phyloP scores from a whole-genome alignment of 2,329 filamentous ascomycete genomes.

The Calonectria hawksworthii region DNA sequence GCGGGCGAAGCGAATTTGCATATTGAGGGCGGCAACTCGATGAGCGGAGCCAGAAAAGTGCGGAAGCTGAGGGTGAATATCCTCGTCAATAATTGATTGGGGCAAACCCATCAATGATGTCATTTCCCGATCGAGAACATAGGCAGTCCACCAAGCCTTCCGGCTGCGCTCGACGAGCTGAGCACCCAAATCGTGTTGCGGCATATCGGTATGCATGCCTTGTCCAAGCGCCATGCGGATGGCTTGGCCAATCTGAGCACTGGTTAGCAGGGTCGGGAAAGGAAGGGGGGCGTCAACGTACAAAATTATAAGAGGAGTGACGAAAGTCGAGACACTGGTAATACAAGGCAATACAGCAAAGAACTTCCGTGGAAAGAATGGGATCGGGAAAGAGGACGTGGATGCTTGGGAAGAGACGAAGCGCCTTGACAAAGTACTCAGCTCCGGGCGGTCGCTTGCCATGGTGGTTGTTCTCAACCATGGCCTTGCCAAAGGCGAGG shows the following conservation, averaged over 20 bases:
- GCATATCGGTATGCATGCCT: constrained; percentile 68
- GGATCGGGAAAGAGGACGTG: constrained; percentile 58
- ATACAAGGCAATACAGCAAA: constrained; percentile 67
- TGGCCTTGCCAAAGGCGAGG: constrained; percentile 68
- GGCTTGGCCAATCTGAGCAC: constrained; percentile 62
- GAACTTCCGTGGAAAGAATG: constrained; percentile 61
- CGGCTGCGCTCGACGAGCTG: constrained; percentile 60
- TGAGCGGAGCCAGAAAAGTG: constrained; percentile 46
- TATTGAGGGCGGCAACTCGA: constrained; percentile 46
- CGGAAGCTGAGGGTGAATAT: constrained; percentile 59
- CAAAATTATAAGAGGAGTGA: constrained; percentile 60
- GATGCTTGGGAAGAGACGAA: constrained; percentile 59
- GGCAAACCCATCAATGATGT: constrained; percentile 67
- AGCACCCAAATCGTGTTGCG: constrained; percentile 55
- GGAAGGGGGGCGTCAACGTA: constrained; percentile 38
- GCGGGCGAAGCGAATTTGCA: constrained; percentile 50
- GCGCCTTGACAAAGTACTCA: constrained; percentile 60
- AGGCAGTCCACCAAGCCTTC: constrained; percentile 68
- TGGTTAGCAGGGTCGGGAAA: constrained; percentile 21
- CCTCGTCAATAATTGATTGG: constrained; percentile 63
- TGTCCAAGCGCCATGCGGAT: constrained; percentile 63
- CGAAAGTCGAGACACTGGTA: constrained; percentile 65
- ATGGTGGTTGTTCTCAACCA: constrained; percentile 56
- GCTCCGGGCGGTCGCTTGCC: constrained; percentile 59
- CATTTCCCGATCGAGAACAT: constrained; percentile 67